Percentiles rank a stretch among this genome's conserved stretches.
Conservation (phyloP, 768 basidiomycete genomes). For the Amanita phalloides region DNA sequence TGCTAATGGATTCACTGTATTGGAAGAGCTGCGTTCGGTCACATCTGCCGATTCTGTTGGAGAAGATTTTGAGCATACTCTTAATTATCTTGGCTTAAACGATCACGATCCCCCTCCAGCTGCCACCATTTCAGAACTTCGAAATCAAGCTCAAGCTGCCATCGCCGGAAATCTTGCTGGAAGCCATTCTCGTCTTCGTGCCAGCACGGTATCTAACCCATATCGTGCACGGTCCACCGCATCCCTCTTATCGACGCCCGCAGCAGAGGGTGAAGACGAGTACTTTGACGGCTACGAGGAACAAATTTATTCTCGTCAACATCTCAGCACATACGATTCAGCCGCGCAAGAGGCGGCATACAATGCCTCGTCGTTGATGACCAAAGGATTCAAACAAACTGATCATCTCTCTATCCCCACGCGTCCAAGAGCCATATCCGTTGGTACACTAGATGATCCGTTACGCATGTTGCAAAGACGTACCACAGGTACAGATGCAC, state of each 20-base stretch:
- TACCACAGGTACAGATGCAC: slow-evolving; percentile 41
- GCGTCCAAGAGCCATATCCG: slow-evolving; percentile 77
- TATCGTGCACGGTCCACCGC: slow-evolving; percentile 60
- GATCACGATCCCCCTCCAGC: slow-evolving; percentile 63
- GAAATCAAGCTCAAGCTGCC: slow-evolving; percentile 83
- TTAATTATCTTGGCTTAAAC: slow-evolving; percentile 94
- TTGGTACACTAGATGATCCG: slow-evolving; percentile 80
- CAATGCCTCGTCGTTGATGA: slow-evolving; percentile 48
- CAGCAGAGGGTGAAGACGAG: slow-evolving; percentile 68
- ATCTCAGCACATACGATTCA: slow-evolving; percentile 52
- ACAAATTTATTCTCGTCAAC: slow-evolving; percentile 40
- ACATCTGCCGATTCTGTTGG: slow-evolving; percentile 69
- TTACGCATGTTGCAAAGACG: slow-evolving; percentile 59
- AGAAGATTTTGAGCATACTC: slow-evolving; percentile 87
- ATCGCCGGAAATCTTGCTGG: slow-evolving; percentile 69
- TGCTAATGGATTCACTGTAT: slow-evolving; percentile 47
- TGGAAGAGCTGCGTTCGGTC: slow-evolving; percentile 77
- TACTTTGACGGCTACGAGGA: slow-evolving; percentile 56
- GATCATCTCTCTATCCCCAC: slow-evolving; percentile 48
- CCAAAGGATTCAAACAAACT: slow-evolving; percentile 64
- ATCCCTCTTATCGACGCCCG: slow-evolving; percentile 54
- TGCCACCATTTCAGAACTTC: slow-evolving; percentile 81
- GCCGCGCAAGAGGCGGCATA: slow-evolving; percentile 39
- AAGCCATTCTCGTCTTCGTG: slow-evolving; percentile 72
- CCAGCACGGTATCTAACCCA: slow-evolving; percentile 91